phyloP scores from a whole-genome alignment of 768 basidiomycete species.

The Mycena rebaudengoi region DNA sequence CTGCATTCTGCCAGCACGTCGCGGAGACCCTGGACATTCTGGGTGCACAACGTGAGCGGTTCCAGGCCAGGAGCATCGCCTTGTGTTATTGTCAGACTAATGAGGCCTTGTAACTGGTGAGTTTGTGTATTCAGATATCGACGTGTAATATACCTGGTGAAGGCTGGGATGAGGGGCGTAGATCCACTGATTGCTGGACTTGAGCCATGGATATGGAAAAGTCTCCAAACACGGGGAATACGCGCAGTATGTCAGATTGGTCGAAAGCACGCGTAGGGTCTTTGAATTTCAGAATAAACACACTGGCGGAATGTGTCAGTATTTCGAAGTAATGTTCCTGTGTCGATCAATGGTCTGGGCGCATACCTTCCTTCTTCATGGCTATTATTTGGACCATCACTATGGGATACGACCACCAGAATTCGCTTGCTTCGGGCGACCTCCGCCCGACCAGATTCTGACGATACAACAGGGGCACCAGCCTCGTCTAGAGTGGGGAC shows the following conservation, averaged over 20 bases:
- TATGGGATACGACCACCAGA: conserved; percentile 62
- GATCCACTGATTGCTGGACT: conserved; percentile 49
- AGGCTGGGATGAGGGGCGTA: conserved; percentile 34
- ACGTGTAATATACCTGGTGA: conserved; percentile 19
- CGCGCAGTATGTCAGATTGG: conserved; percentile 54
- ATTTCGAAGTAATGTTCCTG: not conserved
- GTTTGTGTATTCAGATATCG: not conserved
- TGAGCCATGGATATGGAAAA: conserved; percentile 69
- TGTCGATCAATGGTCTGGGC: not conserved
- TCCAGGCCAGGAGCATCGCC: conserved; percentile 42
- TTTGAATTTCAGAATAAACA: conserved; percentile 58
- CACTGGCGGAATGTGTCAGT: conserved; percentile 36
- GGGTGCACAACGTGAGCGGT: conserved; percentile 55
- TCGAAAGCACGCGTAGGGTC: conserved; percentile 20
- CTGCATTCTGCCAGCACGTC: conserved; percentile 63
- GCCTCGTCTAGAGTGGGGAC: conserved; percentile 26
- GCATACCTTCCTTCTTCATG: conserved; percentile 64
- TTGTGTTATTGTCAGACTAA: conserved; percentile 56
- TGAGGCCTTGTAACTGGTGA: conserved; percentile 51
- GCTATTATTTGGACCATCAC: conserved; percentile 45
- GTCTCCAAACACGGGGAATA: conserved; percentile 64
- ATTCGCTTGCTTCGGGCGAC: conserved; percentile 43
- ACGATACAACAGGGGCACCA: conserved; percentile 5
- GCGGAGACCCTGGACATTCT: conserved; percentile 57
- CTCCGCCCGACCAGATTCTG: conserved; percentile 8